Base-by-base conservation (phyloP, 768 basidiomycete species). In the Mycena floridula region DNA sequence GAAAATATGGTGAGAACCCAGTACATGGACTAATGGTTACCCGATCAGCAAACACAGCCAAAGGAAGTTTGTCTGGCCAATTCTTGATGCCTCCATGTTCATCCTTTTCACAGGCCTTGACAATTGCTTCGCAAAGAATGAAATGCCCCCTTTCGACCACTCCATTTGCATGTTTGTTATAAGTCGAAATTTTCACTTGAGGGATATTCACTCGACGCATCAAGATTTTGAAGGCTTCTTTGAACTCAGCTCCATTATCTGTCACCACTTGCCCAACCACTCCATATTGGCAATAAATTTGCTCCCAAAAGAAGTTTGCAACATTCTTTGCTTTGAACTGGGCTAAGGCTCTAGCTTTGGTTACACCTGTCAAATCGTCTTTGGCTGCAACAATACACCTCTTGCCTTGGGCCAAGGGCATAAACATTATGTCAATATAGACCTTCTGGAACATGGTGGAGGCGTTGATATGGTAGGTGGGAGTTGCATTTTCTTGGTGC, bases 181-280 rank as follows among this genome's bases (percentile, higher is more conserved):
- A 57, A 0, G 60, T 57, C 1, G 58, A 63, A 8, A 59, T 20
- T n/a, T 68, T 54, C 11, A 59, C 53, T 0, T 35, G 39, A 20
- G 64, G 50, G 4, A 53, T 44, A 40, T 64, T 65, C 7, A 54
- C 52, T 3, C 41, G 36, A 22, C 51, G 44, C 1, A 62, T 32
- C 0, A 64, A 42, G 1, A 53, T 43, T 6, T 36, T n/a, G 1
- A 56, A 56, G 0, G 56, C 57, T 0, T 54, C 59, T 30, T 55
- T 55, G 44, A 64, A 65, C 35, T 64, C 65, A 0, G 53, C 13
- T 1, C 67, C 63, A n/a, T 54, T 54, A 30, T 68, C 65, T 12
- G 58, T 45, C 1, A 54, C 53, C 32, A 56, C 42, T 7, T 51
- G 44, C 50, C 18, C 55, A 35, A 43, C 49, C 36, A 24, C 54